Percentiles rank a stretch among this genome's conserved stretches.
Evolutionary conservation across 306 rosid genomes (phyloP).

Genomic region (Quercus dentata): DNA sequence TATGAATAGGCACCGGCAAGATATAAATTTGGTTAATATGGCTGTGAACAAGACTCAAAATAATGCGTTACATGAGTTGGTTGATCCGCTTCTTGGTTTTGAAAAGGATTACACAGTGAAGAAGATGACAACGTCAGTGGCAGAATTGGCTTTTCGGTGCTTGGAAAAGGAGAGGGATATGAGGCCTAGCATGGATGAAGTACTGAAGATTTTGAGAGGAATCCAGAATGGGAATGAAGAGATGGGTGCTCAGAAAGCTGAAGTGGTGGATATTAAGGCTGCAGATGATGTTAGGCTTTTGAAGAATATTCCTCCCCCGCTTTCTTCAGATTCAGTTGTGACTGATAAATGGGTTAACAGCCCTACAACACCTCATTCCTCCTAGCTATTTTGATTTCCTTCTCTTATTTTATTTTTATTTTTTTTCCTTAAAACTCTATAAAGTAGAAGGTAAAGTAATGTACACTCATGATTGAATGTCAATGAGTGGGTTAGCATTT

Average conservation of each 20-base stretch:
- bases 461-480: not conserved
- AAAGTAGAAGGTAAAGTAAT: slow-evolving; percentile 14
- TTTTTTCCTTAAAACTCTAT: not conserved
- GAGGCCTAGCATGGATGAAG: slow-evolving; percentile 91
- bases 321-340: slow-evolving; percentile 58
- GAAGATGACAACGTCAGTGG: slow-evolving; percentile 54
- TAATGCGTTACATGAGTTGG: slow-evolving; percentile 53
- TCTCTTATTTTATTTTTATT: not conserved
- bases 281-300: slow-evolving; percentile 58
- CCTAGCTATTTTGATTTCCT: slow-evolving; percentile 32
- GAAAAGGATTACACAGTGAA: slow-evolving; percentile 33
- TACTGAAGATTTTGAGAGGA: slow-evolving; percentile 44
- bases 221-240: slow-evolving; percentile 41
- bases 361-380: slow-evolving; percentile 47
- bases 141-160: slow-evolving; percentile 82
- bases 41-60: slow-evolving; percentile 61
- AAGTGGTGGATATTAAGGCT: slow-evolving; percentile 36
- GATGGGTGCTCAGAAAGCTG: slow-evolving; percentile 15
- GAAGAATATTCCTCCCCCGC: slow-evolving; percentile 41
- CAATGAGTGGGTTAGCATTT: not conserved
- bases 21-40: slow-evolving; percentile 73
- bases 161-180: slow-evolving; percentile 74
- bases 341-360: slow-evolving; percentile 64
- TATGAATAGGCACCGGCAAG: slow-evolving; percentile 57
- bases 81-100: slow-evolving; percentile 71